These are phyloP conservation scores for Umbelopsis isabellina DNA, from an alignment of 192 early-diverging fungal species.

Conservation along the genomic window DNA sequence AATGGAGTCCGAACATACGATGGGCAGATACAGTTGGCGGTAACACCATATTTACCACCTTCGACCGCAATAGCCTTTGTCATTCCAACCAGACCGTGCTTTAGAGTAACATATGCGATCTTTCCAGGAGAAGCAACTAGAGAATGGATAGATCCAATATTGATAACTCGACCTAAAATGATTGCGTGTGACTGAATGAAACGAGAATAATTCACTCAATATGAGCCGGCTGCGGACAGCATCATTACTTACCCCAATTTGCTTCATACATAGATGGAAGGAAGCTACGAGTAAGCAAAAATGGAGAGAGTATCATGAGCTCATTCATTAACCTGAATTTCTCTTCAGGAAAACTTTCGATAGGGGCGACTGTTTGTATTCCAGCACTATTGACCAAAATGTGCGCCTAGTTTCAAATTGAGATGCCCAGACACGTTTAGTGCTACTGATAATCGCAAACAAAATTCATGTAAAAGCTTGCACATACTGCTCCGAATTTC, in stretches of 20 bases:
- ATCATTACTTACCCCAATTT: neutral
- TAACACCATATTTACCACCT: constrained; percentile 2
- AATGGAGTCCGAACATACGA: constrained; percentile 13
- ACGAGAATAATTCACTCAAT: no score
- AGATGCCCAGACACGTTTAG: neutral
- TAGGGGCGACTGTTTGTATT: constrained; percentile 4
- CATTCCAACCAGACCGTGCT: constrained; percentile 12
- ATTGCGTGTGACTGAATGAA: neutral
- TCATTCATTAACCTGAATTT: constrained; percentile 13
- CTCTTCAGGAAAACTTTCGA: constrained; percentile 17
- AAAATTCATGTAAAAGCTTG: neutral
- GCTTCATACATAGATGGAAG: constrained; percentile 14
- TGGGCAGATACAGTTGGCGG: constrained; percentile 14
- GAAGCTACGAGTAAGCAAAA: constrained; percentile 11
- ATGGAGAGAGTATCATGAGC: constrained; percentile 13
- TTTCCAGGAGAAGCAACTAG: constrained; percentile 18
- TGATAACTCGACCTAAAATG: constrained; percentile 1
- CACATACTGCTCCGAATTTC: neutral
- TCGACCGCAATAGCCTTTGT: constrained; percentile 12
- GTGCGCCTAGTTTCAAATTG: neutral
- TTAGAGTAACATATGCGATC: constrained; percentile 12
- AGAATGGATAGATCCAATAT: constrained; percentile 18
- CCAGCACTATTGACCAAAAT: constrained; percentile 18
- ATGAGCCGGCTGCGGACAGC: no score
- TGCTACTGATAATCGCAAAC: neutral